Evolutionary conservation across 2,329 filamentous ascomycete genomes (phyloP).

Genomic region (Aspergillus costaricaensis): DNA sequence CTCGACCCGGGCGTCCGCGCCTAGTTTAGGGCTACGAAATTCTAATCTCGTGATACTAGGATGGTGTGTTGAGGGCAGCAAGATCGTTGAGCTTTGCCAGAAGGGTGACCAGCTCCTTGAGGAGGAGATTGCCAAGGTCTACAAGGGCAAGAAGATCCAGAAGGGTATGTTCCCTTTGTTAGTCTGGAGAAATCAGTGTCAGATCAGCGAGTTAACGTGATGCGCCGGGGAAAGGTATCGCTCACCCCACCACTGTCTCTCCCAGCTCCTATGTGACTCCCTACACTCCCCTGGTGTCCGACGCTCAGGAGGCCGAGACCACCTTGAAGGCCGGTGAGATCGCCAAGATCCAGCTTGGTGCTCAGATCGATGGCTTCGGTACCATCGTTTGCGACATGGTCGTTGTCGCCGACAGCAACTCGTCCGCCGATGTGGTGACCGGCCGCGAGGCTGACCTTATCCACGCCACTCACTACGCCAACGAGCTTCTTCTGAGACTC

Average conservation of each 20-base stretch:
- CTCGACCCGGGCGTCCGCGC: not conserved
- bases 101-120: slow-evolving; percentile 93
- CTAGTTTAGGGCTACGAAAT: not conserved
- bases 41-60: slow-evolving; percentile 44
- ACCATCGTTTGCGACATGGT: slow-evolving; percentile 95
- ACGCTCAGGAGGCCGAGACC: slow-evolving; percentile 77
- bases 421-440: slow-evolving; percentile 62
- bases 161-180: slow-evolving; percentile 67
- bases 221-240: slow-evolving; percentile 64
- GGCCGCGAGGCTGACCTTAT: slow-evolving; percentile 84
- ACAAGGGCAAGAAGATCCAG: slow-evolving; percentile 93
- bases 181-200: not conserved
- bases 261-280: slow-evolving; percentile 93
- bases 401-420: slow-evolving; percentile 58
- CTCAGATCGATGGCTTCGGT: slow-evolving; percentile 96
- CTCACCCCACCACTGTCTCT: slow-evolving; percentile 92
- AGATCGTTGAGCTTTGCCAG: slow-evolving; percentile 92
- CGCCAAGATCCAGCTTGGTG: slow-evolving; percentile 98
- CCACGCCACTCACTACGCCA: slow-evolving; percentile 89
- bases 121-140: slow-evolving; percentile 92
- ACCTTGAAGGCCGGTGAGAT: slow-evolving; percentile 82
- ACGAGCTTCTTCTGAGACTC: slow-evolving; percentile 87
- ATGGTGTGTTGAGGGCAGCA: slow-evolving; percentile 78
- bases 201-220: slow-evolving; percentile 24
- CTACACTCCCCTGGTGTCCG: slow-evolving; percentile 87